These are phyloP conservation scores for Calonectria fujianensis DNA, from an alignment of 2,329 filamentous ascomycete genomes.

Conservation along the genomic window DNA sequence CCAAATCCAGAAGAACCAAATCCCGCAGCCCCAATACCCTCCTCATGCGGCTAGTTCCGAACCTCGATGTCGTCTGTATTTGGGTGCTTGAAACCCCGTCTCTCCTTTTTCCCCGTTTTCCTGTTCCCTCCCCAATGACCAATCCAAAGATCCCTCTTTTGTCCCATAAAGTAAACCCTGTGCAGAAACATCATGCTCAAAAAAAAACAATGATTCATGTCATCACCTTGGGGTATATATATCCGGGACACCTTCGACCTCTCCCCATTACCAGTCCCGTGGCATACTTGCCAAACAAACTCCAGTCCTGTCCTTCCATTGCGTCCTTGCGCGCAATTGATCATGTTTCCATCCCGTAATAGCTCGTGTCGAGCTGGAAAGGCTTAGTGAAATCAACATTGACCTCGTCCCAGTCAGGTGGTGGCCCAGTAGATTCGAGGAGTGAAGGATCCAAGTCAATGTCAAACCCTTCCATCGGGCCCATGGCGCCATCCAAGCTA, in stretches of 20 bases:
- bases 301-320: constrained; percentile 1
- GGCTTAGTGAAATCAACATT: constrained; percentile 71
- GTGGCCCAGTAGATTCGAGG: constrained; percentile 50
- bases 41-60: background rate
- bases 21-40: constrained; percentile 7
- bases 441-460: constrained; percentile 54
- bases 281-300: constrained; percentile 19
- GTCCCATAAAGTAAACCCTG: constrained; percentile 31
- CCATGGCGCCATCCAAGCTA: constrained; percentile 48
- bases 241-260: constrained; percentile 48
- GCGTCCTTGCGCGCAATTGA: constrained; percentile 37
- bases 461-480: constrained; percentile 30
- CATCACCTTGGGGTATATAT: constrained; percentile 57
- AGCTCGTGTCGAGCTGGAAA: constrained; percentile 69
- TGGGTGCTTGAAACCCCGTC: constrained; percentile 7
- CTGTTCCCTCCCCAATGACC: constrained; percentile 29
- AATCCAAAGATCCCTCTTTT: constrained; percentile 41
- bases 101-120: constrained; percentile 36
- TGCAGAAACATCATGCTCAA: constrained; percentile 38
- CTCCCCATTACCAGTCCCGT: constrained; percentile 43
- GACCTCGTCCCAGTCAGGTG: constrained; percentile 70
- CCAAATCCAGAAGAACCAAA: constrained; percentile 32
- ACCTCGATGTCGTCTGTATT: constrained; percentile 19
- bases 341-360: constrained; percentile 59
- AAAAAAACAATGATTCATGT: constrained; percentile 45